phyloP scores from a whole-genome alignment of 169 alveolate species.

The Prorocentrum cordatum region DNA sequence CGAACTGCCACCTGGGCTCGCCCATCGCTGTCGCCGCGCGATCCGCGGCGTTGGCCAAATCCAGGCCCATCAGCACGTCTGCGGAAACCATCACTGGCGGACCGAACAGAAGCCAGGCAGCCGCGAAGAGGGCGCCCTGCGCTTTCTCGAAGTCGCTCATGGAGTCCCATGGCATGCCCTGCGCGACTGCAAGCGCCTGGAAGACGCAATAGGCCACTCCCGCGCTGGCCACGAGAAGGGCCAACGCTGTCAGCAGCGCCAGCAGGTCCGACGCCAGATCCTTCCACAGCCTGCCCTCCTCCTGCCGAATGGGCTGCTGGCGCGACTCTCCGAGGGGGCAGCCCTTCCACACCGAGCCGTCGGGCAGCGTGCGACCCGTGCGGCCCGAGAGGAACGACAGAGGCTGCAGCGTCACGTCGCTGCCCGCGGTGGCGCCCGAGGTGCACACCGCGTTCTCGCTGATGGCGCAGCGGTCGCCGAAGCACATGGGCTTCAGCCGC shows the following conservation, averaged over 20 bases:
- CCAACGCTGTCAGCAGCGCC: background rate
- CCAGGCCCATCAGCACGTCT: slow-evolving; percentile 26
- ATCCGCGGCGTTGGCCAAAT: slow-evolving; percentile 41
- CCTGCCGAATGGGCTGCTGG: slow-evolving; percentile 54
- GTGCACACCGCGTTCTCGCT: slow-evolving; percentile 46
- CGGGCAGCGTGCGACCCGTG: slow-evolving; percentile 41
- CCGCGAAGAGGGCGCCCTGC: slow-evolving; percentile 34
- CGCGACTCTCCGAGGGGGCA: slow-evolving; percentile 37
- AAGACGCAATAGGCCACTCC: background rate
- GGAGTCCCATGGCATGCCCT: background rate
- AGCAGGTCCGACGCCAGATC: slow-evolving; percentile 17
- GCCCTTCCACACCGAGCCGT: slow-evolving; percentile 68
- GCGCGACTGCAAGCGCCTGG: background rate
- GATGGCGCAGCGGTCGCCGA: slow-evolving; percentile 50
- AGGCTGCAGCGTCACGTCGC: slow-evolving; percentile 54
- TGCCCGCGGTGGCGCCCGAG: slow-evolving; percentile 38
- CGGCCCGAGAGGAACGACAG: slow-evolving; percentile 32
- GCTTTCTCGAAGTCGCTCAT: background rate
- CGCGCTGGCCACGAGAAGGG: background rate
- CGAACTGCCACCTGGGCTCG: slow-evolving; percentile 5
- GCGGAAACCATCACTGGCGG: slow-evolving; percentile 66
- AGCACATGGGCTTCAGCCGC: slow-evolving; percentile 20
- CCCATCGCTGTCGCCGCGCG: background rate
- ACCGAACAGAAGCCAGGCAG: slow-evolving; percentile 68
- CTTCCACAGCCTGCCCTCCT: background rate